Conservation (phyloP, 2,329 filamentous ascomycete species). For the Tetracladium maxilliforme region DNA sequence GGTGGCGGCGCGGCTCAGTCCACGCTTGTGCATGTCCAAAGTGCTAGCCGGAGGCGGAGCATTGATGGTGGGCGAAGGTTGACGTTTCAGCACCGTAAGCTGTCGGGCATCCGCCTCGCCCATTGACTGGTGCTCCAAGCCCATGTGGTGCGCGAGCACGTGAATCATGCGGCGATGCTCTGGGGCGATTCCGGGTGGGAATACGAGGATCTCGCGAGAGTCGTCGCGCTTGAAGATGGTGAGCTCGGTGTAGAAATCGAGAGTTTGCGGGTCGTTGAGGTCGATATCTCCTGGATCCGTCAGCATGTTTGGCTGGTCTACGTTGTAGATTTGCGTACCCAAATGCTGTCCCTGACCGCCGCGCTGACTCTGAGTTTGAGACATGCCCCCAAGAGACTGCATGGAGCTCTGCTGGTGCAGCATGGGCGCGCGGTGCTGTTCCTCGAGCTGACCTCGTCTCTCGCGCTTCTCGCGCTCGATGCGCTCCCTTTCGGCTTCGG, state of each 20-base stretch:
- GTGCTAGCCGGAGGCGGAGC: no score
- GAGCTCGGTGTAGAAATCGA: constrained; percentile 82
- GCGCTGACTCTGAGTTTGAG: constrained; percentile 2
- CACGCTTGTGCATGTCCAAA: constrained; percentile 73
- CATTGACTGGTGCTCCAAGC: constrained; percentile 77
- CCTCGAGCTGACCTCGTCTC: constrained; percentile 86
- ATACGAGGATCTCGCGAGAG: constrained; percentile 66
- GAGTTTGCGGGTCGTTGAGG: constrained; percentile 76
- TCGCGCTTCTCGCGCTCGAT: constrained; percentile 97
- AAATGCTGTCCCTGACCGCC: constrained; percentile 4
- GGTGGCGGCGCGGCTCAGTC: constrained; percentile 85
- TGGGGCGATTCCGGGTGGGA: constrained; percentile 67
- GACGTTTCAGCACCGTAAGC: constrained; percentile 72
- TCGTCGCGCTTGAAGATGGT: constrained; percentile 76
- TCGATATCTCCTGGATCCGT: constrained; percentile 79
- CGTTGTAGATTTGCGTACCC: no score
- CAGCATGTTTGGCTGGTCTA: constrained; percentile 9
- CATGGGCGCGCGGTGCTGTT: constrained; percentile 81
- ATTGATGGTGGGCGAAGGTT: constrained; percentile 41
- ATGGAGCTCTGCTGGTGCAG: constrained; percentile 79
- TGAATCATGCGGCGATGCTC: constrained; percentile 82
- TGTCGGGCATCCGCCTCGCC: constrained; percentile 79
- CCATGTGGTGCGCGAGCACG: constrained; percentile 90
- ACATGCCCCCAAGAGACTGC: no score
- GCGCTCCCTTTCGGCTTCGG: constrained; percentile 81